These are phyloP conservation scores for Suhomyces guaymorum DNA, from an alignment of 1,139 yeast genomes.

Conservation along the genomic window DNA sequence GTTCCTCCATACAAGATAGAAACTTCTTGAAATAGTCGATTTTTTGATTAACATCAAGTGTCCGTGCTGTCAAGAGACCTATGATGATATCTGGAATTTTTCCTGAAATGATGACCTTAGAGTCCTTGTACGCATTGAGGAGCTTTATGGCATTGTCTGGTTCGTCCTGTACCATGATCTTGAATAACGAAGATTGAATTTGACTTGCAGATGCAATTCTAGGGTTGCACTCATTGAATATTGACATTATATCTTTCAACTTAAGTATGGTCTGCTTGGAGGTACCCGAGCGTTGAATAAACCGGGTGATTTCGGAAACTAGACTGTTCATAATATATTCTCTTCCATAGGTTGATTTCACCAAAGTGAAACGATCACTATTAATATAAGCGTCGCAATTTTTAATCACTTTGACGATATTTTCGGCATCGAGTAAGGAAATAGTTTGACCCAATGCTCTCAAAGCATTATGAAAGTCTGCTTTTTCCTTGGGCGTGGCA, in stretches of 20 bases:
- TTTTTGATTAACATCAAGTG: constrained; percentile 18
- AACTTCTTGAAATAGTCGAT: constrained; percentile 25
- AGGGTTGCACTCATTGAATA: constrained; percentile 14
- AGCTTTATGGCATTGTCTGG: constrained; percentile 26
- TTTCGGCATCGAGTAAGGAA: constrained; percentile 23
- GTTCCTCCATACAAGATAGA: constrained; percentile 17
- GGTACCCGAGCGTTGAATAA: constrained; percentile 17
- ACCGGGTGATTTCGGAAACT: constrained; percentile 23
- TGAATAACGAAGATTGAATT: constrained; percentile 25
- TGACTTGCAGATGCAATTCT: constrained; percentile 12
- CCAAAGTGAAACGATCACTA: constrained; percentile 19
- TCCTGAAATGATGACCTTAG: constrained; percentile 21
- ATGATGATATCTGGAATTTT: constrained; percentile 22
- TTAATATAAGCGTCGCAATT: constrained; percentile 14
- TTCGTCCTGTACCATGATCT: constrained; percentile 27
- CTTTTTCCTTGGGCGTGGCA: constrained; percentile 19
- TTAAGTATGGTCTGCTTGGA: constrained; percentile 14
- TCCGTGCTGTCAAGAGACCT: constrained; percentile 27
- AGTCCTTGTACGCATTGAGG: constrained; percentile 21
- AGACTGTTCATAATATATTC: constrained; percentile 22
- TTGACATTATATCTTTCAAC: constrained; percentile 21
- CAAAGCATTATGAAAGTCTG: constrained; percentile 28
- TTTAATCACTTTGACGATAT: constrained; percentile 20
- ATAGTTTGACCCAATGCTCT: constrained; percentile 34
- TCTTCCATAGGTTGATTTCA: constrained; percentile 21